Conservation (phyloP, 257 asterid species). For the Catharanthus roseus region DNA sequence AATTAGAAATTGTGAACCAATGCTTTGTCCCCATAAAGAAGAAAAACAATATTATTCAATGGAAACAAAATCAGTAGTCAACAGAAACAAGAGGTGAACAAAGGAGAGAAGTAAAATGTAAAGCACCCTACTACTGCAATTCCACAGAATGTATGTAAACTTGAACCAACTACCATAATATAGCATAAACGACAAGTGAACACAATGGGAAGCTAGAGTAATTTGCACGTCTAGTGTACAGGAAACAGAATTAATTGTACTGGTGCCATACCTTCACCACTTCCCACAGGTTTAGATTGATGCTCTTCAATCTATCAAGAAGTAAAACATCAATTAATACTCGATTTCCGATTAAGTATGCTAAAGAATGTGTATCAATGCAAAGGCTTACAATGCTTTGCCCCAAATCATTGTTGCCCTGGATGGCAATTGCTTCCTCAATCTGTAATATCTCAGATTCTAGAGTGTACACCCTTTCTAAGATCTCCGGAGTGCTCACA, state of each 20-base stretch:
- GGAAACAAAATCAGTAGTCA: not conserved
- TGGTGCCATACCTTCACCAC: slow-evolving; percentile 51
- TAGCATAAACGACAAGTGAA: not conserved
- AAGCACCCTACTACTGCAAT: not conserved
- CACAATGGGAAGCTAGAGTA: not conserved
- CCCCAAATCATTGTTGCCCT: slow-evolving; percentile 49
- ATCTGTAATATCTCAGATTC: slow-evolving; percentile 92
- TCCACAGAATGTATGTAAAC: not conserved
- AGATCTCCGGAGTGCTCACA: slow-evolving; percentile 96
- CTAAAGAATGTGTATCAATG: slow-evolving; percentile 13
- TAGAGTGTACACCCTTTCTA: slow-evolving; percentile 80
- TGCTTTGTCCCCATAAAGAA: slow-evolving; percentile 18
- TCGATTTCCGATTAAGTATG: not conserved
- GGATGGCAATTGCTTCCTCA: slow-evolving; percentile 70
- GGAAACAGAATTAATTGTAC: slow-evolving; percentile 7
- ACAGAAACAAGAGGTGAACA: not conserved
- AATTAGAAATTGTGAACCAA: slow-evolving; percentile 7
- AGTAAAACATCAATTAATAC: slow-evolving; percentile 9
- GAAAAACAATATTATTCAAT: slow-evolving; percentile 2
- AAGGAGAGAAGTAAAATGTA: not conserved
- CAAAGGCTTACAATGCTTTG: slow-evolving; percentile 47
- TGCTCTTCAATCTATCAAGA: slow-evolving; percentile 53
- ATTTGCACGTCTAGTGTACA: not conserved
- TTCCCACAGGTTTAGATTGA: slow-evolving; percentile 39
- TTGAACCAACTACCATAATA: not conserved